Percentiles rank a stretch among this genome's conserved stretches.
Evolutionary conservation across 2,329 filamentous ascomycete species (phyloP).

Genomic region (Aspergillus calidoustus): DNA sequence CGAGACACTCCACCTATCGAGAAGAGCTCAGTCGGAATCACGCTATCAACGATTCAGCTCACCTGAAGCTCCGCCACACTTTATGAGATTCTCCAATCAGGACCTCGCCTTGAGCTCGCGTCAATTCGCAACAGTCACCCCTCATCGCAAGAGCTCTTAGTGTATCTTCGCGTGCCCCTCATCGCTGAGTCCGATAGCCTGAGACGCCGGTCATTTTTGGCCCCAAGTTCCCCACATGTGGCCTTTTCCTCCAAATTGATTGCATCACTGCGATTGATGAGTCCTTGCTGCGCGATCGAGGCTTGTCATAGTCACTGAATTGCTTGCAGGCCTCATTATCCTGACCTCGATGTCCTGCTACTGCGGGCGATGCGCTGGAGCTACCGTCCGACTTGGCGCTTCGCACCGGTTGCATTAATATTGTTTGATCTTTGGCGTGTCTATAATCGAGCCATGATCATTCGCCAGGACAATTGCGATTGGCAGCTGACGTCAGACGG

Average conservation of each 20-base stretch:
- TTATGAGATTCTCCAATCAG: constrained; percentile 10
- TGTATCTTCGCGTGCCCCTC: constrained; percentile 23
- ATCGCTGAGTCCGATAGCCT: background rate
- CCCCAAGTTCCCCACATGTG: constrained; percentile 13
- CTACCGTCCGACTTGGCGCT: background rate
- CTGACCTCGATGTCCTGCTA: background rate
- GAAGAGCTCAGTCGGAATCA: constrained; percentile 10
- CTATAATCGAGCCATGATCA: constrained; percentile 4
- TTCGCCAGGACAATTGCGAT: background rate
- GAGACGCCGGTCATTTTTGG: constrained; percentile 23
- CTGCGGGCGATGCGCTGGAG: background rate
- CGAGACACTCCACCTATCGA: background rate
- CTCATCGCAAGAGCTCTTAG: constrained; percentile 2
- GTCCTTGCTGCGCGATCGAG: background rate
- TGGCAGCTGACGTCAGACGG: constrained; percentile 15
- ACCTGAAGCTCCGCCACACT: constrained; percentile 11
- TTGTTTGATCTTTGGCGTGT: constrained; percentile 20
- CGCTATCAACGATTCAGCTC: constrained; percentile 10
- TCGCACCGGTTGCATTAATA: background rate
- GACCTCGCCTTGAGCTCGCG: background rate
- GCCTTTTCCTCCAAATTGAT: constrained; percentile 1
- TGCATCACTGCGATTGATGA: constrained; percentile 5
- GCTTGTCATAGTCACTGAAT: background rate
- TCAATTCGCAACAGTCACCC: constrained; percentile 10
- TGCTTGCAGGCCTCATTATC: background rate